A percentile compares a stretch with the other conserved stretches of the same genome.
phyloP scores from a whole-genome alignment of 441 rosid genomes.

The Biscutella laevigata region DNA sequence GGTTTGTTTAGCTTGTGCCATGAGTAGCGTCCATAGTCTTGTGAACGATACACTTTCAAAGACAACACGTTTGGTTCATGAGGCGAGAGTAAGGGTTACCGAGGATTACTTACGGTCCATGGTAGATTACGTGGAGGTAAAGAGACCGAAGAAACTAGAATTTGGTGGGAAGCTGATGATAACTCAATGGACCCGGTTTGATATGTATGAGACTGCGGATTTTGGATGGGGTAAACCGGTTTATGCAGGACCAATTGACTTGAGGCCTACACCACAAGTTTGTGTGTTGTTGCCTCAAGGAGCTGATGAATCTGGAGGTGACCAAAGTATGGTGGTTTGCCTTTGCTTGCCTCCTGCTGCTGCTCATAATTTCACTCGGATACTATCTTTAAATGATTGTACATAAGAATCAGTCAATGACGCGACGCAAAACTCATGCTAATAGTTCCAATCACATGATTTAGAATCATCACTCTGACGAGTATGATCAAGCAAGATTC shows the following conservation, averaged over 20 bases:
- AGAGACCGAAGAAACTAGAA: slow-evolving; percentile 68
- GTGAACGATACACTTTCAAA: slow-evolving; percentile 36
- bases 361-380: slow-evolving; percentile 35
- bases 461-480: background rate
- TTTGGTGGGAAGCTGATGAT: slow-evolving; percentile 78
- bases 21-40: slow-evolving; percentile 50
- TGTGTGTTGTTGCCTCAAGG: slow-evolving; percentile 74
- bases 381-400: slow-evolving; percentile 30
- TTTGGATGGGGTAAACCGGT: slow-evolving; percentile 81
- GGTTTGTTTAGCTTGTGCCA: slow-evolving; percentile 71
- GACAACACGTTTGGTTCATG: slow-evolving; percentile 49
- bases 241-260: slow-evolving; percentile 78
- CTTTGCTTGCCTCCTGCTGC: slow-evolving; percentile 73
- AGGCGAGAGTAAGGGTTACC: slow-evolving; percentile 49
- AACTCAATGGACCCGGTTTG: slow-evolving; percentile 87
- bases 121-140: slow-evolving; percentile 53
- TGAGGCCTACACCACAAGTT: slow-evolving; percentile 88
- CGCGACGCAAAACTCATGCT: background rate
- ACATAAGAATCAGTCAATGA: background rate
- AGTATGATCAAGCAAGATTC: background rate
- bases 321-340: slow-evolving; percentile 55
- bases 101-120: slow-evolving; percentile 74
- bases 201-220: slow-evolving; percentile 70
- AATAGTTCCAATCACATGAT: background rate
- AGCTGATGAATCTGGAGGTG: slow-evolving; percentile 32